Conservation (phyloP, 2,329 filamentous ascomycete genomes). For the Alternaria infectoria region DNA sequence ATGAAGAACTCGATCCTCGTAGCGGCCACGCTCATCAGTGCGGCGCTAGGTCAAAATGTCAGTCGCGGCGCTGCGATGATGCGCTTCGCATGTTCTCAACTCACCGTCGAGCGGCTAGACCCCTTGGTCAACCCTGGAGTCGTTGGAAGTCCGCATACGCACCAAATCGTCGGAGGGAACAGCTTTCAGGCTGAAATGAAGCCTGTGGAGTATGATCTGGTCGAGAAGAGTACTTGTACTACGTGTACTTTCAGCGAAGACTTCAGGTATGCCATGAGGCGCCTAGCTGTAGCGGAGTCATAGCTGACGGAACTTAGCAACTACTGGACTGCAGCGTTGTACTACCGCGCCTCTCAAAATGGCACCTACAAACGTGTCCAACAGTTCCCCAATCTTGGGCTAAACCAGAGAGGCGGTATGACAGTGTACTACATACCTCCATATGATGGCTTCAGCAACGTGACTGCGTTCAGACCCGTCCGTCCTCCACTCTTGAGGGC, state of each 20-base stretch:
- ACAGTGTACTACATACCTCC: slow-evolving; percentile 43
- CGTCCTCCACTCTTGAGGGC: background rate
- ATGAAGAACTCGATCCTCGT: slow-evolving; percentile 1
- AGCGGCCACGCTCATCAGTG: background rate
- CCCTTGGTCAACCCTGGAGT: slow-evolving; percentile 37
- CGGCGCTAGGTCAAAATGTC: slow-evolving; percentile 5
- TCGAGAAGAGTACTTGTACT: slow-evolving; percentile 31
- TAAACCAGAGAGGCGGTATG: slow-evolving; percentile 38
- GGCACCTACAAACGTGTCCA: slow-evolving; percentile 40
- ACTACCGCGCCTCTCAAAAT: slow-evolving; percentile 33
- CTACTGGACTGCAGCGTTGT: slow-evolving; percentile 42
- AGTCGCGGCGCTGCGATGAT: slow-evolving; percentile 15
- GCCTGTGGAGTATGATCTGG: slow-evolving; percentile 32
- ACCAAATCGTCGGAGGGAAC: slow-evolving; percentile 40
- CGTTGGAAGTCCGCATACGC: slow-evolving; percentile 35
- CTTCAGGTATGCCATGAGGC: slow-evolving; percentile 10
- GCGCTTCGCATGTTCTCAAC: slow-evolving; percentile 38
- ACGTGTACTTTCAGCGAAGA: slow-evolving; percentile 37
- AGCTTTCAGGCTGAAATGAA: slow-evolving; percentile 36
- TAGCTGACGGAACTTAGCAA: slow-evolving; percentile 4
- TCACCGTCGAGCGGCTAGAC: slow-evolving; percentile 38
- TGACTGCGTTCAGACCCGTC: slow-evolving; percentile 38
- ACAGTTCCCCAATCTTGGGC: slow-evolving; percentile 30
- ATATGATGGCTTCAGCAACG: slow-evolving; percentile 34
- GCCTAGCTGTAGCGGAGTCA: too few relatives aligned